These are phyloP conservation scores for Coniophora puteana DNA, from an alignment of 1,284 basidiomycete genomes.

Conservation along the genomic window DNA sequence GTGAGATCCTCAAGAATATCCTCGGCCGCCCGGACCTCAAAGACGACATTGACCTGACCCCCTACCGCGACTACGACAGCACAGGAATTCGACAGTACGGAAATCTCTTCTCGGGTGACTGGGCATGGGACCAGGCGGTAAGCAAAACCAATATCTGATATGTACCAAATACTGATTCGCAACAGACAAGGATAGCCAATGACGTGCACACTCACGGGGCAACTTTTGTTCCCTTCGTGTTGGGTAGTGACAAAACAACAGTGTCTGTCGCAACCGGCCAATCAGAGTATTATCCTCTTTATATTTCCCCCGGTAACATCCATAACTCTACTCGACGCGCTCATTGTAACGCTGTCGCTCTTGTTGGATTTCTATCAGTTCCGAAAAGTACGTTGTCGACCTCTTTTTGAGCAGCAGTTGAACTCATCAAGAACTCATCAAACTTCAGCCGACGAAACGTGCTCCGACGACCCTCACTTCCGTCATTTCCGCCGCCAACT, in stretches of 20 bases:
- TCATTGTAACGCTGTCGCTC: background rate
- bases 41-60: conserved; percentile 16
- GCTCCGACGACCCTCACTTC: conserved; percentile 1
- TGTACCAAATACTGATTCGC: too few relatives aligned
- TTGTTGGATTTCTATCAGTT: conserved; percentile 1
- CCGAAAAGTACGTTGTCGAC: background rate
- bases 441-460: conserved; percentile 1
- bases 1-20: conserved; percentile 10
- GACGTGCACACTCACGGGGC: too few relatives aligned
- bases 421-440: background rate
- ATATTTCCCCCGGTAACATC: background rate
- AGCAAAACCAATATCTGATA: background rate
- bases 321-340: conserved; percentile 1
- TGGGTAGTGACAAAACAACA: background rate
- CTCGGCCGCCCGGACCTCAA: conserved; percentile 19
- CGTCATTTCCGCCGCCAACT: conserved; percentile 9
- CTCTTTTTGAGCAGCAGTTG: background rate
- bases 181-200: too few relatives aligned
- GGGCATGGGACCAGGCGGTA: conserved; percentile 1
- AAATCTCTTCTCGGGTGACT: conserved; percentile 1
- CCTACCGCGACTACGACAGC: conserved; percentile 11
- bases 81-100: too few relatives aligned
- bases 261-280: background rate
- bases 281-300: background rate
- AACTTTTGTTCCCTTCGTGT: too few relatives aligned